Evolutionary conservation across 176 grass and related monocot species (phyloP).

Genomic region (Chrysopogon serrulatus): DNA sequence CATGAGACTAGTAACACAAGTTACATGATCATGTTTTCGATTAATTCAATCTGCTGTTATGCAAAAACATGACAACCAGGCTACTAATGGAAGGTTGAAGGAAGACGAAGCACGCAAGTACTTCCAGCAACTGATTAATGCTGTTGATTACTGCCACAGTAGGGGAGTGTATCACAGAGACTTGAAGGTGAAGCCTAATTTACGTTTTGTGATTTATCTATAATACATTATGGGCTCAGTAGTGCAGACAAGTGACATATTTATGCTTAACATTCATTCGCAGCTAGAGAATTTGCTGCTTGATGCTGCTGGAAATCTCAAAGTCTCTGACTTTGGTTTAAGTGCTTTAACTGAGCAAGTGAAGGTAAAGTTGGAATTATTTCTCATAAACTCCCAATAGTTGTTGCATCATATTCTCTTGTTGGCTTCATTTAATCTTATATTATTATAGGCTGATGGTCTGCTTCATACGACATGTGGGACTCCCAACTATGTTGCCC

Average conservation of each 20-base stretch:
- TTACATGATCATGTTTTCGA: conserved; percentile 16
- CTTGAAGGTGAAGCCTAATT: conserved; percentile 62
- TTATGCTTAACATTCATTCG: conserved; percentile 24
- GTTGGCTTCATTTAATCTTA: conserved; percentile 6
- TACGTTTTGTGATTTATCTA: background rate
- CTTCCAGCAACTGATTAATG: conserved; percentile 94
- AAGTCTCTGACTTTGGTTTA: conserved; percentile 97
- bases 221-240: conserved; percentile 5
- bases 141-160: conserved; percentile 97
- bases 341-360: conserved; percentile 94
- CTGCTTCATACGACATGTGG: conserved; percentile 98
- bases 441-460: conserved; percentile 63
- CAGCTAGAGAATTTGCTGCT: conserved; percentile 98
- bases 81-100: conserved; percentile 71
- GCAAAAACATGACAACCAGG: conserved; percentile 34
- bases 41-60: background rate
- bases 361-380: conserved; percentile 48
- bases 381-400: conserved; percentile 10
- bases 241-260: conserved; percentile 15
- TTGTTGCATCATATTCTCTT: conserved; percentile 1
- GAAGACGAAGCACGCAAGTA: conserved; percentile 93
- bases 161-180: conserved; percentile 97
- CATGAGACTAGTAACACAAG: background rate
- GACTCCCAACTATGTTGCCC: conserved; percentile 98
- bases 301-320: conserved; percentile 81